These are phyloP conservation scores for Liquidambar formosana DNA, from an alignment of 164 flowering plant species.

Conservation along the genomic window DNA sequence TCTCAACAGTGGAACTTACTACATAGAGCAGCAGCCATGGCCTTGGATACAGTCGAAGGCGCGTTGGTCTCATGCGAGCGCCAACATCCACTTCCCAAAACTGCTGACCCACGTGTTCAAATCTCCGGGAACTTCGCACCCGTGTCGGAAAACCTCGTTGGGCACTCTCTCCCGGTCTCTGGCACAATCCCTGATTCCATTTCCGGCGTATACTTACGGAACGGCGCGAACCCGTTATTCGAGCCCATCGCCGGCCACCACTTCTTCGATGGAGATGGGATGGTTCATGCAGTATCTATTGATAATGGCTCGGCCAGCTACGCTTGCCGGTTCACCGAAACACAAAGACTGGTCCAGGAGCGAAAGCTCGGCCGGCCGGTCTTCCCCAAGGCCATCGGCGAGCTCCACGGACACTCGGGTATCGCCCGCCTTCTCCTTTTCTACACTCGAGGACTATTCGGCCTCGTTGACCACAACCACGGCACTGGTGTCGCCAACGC, in stretches of 20 bases:
- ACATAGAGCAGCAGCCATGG: constrained; percentile 33
- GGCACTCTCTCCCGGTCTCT: constrained; percentile 23
- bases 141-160: constrained; percentile 42
- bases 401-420: constrained; percentile 42
- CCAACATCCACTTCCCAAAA: constrained; percentile 39
- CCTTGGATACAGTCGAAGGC: constrained; percentile 34
- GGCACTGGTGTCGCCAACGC: constrained; percentile 45
- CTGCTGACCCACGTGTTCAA: constrained; percentile 46
- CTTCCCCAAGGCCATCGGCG: constrained; percentile 43
- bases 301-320: constrained; percentile 24
- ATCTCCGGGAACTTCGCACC: constrained; percentile 50
- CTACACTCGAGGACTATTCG: constrained; percentile 30
- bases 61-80: constrained; percentile 30
- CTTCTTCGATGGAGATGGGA: constrained; percentile 44
- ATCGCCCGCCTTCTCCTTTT: constrained; percentile 30
- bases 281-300: constrained; percentile 38
- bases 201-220: constrained; percentile 32
- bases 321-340: constrained; percentile 40
- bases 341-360: constrained; percentile 31
- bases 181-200: constrained; percentile 36
- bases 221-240: constrained; percentile 41
- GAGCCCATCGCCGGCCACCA: constrained; percentile 41
- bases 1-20: constrained; percentile 34
- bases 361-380: constrained; percentile 26
- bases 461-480: constrained; percentile 27